These are phyloP conservation scores for Aphanocladium album DNA, from an alignment of 2,329 filamentous ascomycete genomes.

Conservation along the genomic window DNA sequence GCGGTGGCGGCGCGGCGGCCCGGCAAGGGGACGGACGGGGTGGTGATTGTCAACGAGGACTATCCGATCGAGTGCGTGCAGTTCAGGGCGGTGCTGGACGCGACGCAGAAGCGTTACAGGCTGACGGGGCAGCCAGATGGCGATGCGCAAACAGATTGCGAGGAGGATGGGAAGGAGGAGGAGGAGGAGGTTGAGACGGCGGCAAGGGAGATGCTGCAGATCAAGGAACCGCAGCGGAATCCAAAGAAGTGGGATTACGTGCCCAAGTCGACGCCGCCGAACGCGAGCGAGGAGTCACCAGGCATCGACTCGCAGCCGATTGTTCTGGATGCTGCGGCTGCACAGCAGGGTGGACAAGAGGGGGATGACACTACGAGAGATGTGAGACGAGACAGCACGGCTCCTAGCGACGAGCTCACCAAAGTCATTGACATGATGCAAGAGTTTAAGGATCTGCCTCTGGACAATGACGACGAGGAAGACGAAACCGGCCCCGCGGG, in stretches of 20 bases:
- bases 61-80: conserved; percentile 66
- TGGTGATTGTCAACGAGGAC: conserved; percentile 58
- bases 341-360: background rate
- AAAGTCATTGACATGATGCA: conserved; percentile 59
- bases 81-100: conserved; percentile 53
- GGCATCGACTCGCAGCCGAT: conserved; percentile 23
- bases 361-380: background rate
- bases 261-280: conserved; percentile 31
- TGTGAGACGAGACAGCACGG: background rate
- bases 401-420: conserved; percentile 51
- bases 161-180: conserved; percentile 20
- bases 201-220: conserved; percentile 19
- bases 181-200: background rate
- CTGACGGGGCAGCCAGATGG: conserved; percentile 44
- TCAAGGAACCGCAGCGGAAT: conserved; percentile 43
- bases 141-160: conserved; percentile 28
- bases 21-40: conserved; percentile 20
- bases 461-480: conserved; percentile 47
- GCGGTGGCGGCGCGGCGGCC: conserved; percentile 25
- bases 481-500: conserved; percentile 19
- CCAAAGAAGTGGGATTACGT: conserved; percentile 34
- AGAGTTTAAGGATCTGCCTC: conserved; percentile 53
- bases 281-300: conserved; percentile 28
- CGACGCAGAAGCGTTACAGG: conserved; percentile 53
- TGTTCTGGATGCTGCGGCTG: conserved; percentile 19